Evolutionary conservation across 1,284 basidiomycete species (phyloP).

Genomic region (Coniferiporia weirii): DNA sequence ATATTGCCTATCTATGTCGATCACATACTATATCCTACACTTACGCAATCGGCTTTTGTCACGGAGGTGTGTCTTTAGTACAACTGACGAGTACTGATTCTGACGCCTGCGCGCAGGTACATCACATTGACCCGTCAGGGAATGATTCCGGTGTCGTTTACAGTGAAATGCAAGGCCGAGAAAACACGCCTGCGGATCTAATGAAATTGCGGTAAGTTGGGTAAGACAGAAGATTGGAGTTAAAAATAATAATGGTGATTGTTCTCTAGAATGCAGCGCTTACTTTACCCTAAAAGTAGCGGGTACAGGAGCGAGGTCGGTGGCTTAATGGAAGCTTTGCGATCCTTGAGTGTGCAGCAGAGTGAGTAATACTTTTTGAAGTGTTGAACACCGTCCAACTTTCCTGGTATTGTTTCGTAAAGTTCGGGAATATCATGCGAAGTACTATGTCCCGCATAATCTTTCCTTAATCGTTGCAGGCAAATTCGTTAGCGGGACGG

Average conservation of each 20-base stretch:
- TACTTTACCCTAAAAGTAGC: constrained; percentile 77
- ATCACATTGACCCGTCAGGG: constrained; percentile 88
- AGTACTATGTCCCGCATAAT: constrained; percentile 96
- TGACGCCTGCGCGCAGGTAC: constrained; percentile 51
- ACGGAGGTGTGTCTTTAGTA: constrained; percentile 64
- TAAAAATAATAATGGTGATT: not conserved
- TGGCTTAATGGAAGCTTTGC: constrained; percentile 88
- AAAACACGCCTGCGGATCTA: constrained; percentile 88
- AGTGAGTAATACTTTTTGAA: constrained; percentile 48
- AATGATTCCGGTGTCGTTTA: constrained; percentile 96
- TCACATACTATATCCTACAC: constrained; percentile 95
- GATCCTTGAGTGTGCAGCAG: constrained; percentile 84
- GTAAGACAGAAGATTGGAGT: not conserved
- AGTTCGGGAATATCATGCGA: constrained; percentile 89
- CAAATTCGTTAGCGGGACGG: constrained; percentile 67
- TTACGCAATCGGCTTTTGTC: constrained; percentile 85
- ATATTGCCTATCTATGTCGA: constrained; percentile 95
- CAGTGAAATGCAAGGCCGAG: constrained; percentile 96
- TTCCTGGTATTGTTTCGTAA: constrained; percentile 3
- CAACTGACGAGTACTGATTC: constrained; percentile 16
- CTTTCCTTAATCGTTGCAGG: constrained; percentile 80
- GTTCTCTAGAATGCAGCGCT: constrained; percentile 61
- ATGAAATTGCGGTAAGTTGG: constrained; percentile 74
- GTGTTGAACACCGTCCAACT: not conserved
- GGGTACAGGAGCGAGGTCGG: constrained; percentile 97